Percentiles rank a stretch among this genome's conserved stretches.
Conservation (phyloP, 805 yeast species). For the Cyberlindnera veronae region DNA sequence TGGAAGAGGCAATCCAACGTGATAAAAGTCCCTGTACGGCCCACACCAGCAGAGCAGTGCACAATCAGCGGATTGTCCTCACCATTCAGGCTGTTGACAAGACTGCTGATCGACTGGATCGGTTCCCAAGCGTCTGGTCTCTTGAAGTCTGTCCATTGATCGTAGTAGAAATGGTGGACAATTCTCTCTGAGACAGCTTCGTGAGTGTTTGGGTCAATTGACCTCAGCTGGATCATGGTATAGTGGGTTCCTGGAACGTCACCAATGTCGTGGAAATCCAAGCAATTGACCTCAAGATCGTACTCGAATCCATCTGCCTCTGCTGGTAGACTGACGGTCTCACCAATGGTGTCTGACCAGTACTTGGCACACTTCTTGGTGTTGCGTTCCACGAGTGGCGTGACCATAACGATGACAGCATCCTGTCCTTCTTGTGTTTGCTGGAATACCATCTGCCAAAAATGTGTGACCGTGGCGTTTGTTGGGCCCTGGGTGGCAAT, state of each 20-base stretch:
- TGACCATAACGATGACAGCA: slow-evolving; percentile 65
- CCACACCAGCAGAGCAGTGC: slow-evolving; percentile 97
- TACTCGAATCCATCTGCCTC: slow-evolving; percentile 14
- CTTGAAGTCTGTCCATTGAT: slow-evolving; percentile 83
- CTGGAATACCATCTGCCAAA: slow-evolving; percentile 82
- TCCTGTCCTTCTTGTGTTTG: slow-evolving; percentile 57
- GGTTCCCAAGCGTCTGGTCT: slow-evolving; percentile 44
- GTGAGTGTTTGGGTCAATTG: slow-evolving; percentile 22
- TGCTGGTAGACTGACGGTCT: slow-evolving; percentile 1
- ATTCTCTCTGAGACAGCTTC: slow-evolving; percentile 39
- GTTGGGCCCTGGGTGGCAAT: slow-evolving; percentile 83
- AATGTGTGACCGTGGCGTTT: slow-evolving; percentile 68
- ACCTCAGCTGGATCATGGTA: slow-evolving; percentile 20
- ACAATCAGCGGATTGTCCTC: slow-evolving; percentile 51
- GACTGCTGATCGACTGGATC: slow-evolving; percentile 29
- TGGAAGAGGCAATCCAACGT: slow-evolving; percentile 52
- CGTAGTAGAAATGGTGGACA: slow-evolving; percentile 64
- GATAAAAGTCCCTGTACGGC: slow-evolving; percentile 88
- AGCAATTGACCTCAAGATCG: slow-evolving; percentile 21
- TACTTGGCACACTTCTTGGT: slow-evolving; percentile 76
- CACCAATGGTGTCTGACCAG: slow-evolving; percentile 55
- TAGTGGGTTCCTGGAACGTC: slow-evolving; percentile 15
- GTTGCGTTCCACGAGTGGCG: slow-evolving; percentile 68
- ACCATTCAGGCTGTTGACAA: slow-evolving; percentile 28
- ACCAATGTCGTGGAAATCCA: slow-evolving; percentile 8